Evolutionary conservation across 148 eudicot genomes (phyloP).

Genomic region (Polygonum aviculare): DNA sequence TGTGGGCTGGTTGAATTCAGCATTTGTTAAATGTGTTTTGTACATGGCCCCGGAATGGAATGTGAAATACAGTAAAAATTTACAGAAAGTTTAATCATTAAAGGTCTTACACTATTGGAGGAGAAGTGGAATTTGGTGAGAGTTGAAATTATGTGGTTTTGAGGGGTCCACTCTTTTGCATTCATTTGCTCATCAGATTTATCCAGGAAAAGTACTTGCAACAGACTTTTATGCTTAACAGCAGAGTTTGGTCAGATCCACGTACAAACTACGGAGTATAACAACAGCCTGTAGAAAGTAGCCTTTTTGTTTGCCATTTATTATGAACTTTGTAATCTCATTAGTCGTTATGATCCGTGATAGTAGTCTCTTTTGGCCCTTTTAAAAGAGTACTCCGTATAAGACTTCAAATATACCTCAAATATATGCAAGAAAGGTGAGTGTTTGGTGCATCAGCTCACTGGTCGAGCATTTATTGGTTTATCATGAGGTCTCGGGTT

Average conservation of each 20-base stretch:
- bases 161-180: slow-evolving; percentile 1
- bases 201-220: not conserved
- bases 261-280: not conserved
- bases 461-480: too few species aligned
- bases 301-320: slow-evolving; percentile 4
- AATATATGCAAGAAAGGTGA: not conserved
- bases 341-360: not conserved
- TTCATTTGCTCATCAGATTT: not conserved
- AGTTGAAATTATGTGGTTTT: not conserved
- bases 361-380: not conserved
- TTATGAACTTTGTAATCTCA: not conserved
- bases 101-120: not conserved
- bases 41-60: not conserved
- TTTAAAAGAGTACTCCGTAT: too few species aligned
- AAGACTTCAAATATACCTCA: not conserved
- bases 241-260: slow-evolving; percentile 3
- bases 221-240: not conserved
- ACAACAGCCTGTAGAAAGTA: not conserved
- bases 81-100: too few species aligned
- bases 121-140: not conserved
- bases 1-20: not conserved
- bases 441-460: too few species aligned
- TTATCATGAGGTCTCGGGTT: too few species aligned
- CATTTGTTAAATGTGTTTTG: not conserved
- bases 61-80: not conserved